These are phyloP conservation scores for Thuidium tamariscinum DNA, from an alignment of 225 moss, liverwort and hornwort species.

Conservation along the genomic window DNA sequence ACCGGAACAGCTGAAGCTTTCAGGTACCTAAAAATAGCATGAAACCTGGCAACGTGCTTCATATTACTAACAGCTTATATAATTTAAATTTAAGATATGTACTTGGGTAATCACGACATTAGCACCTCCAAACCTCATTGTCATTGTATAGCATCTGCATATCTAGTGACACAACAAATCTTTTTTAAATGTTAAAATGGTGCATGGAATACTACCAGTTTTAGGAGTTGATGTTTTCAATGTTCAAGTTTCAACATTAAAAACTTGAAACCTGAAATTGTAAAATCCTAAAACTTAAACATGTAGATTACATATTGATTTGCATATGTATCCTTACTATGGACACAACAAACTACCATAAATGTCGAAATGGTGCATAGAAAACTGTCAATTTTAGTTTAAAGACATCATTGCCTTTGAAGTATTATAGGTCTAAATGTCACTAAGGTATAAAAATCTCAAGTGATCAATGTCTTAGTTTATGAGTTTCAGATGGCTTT, in stretches of 20 bases:
- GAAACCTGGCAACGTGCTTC: not conserved
- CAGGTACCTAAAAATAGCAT: not conserved
- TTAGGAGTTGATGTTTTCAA: too few species aligned
- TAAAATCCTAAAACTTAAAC: not conserved
- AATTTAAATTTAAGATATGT: not conserved
- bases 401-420: too few species aligned
- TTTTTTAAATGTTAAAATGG: too few species aligned
- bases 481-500: too few species aligned
- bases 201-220: too few species aligned
- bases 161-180: too few species aligned
- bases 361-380: not conserved
- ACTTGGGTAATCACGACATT: not conserved
- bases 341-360: not conserved
- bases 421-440: too few species aligned
- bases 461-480: too few species aligned
- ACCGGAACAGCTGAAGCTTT: not conserved
- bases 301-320: not conserved
- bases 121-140: not conserved
- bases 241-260: not conserved
- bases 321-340: not conserved
- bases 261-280: not conserved
- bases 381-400: not conserved
- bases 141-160: too few species aligned
- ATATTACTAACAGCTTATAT: not conserved
- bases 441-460: too few species aligned